Evolutionary conservation across 768 basidiomycete genomes (phyloP), one percentile per base, ranked within the genome.

Genomic region (Lactifluus rugatus): DNA sequence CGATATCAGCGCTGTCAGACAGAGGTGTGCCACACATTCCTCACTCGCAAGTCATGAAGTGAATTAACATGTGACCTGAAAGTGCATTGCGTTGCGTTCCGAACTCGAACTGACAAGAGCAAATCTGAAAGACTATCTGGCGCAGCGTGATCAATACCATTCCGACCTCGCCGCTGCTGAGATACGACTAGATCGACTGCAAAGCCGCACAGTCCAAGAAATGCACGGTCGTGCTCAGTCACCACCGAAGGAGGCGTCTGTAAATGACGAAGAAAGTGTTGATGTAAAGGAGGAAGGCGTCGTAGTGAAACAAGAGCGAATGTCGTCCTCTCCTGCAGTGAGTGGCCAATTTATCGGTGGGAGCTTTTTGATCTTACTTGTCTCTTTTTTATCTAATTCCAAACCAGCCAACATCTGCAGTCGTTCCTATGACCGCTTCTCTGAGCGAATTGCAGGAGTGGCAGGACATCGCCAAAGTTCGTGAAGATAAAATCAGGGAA

Each of bases 291-390:
- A 64, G 56, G 67, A 73, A 42, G 69, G 64, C 25, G 66, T 68
- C 6, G 52, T 62, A 41, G 50, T 61, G 42, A 31, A 72, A 69
- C 79, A 79, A 75, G 78, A 76, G 71, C 70, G 75, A 62, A 74
- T 74, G 71, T 76, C 78, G 71, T 81, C 78, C 74, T 79, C 83
- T 76, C 81, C 84, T 71, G 78, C 74, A 75, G 87, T 87, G 79
- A 81, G 87, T 85, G 77, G 76, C 74, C 76, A 73, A 73, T 78
- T 75, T 74, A 78, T 76, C 79, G 80, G 82, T 83, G 82, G 81
- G 82, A 80, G 76, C 70, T 70, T 70, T 39, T 47, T 74, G 72
- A 72, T 74, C 65, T 76, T 73, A 44, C 49, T 59, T 67, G 67
- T 7, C 66, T 25, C 47, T 64, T 47, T 64, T 47, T 64, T 69